phyloP scores from a whole-genome alignment of 345 rosid species.

The Boechera retrofracta region DNA sequence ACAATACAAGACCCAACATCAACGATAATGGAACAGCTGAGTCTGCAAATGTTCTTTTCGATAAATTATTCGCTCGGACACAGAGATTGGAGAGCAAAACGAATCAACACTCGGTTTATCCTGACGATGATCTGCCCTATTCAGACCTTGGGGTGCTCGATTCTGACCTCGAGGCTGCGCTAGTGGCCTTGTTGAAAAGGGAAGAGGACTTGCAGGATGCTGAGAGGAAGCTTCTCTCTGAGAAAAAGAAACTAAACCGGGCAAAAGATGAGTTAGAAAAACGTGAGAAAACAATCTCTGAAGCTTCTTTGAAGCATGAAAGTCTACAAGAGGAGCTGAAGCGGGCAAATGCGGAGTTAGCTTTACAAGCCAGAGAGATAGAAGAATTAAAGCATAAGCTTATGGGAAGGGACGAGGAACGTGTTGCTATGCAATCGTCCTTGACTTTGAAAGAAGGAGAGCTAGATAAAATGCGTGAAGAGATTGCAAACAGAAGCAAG shows the following conservation, averaged over 20 bases:
- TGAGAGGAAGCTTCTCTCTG: slow-evolving; percentile 60
- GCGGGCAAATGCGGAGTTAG: slow-evolving; percentile 57
- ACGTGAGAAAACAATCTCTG: slow-evolving; percentile 56
- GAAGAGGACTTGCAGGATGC: slow-evolving; percentile 74
- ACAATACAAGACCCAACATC: slow-evolving; percentile 48
- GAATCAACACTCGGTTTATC: slow-evolving; percentile 44
- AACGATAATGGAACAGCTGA: slow-evolving; percentile 59
- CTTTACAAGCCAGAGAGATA: slow-evolving; percentile 72
- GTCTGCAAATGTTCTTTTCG: slow-evolving; percentile 62
- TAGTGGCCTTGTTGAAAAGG: slow-evolving; percentile 65
- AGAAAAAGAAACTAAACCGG: slow-evolving; percentile 53
- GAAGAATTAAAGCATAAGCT: slow-evolving; percentile 64
- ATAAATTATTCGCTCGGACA: slow-evolving; percentile 69
- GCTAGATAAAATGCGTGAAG: slow-evolving; percentile 56
- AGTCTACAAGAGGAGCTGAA: slow-evolving; percentile 62
- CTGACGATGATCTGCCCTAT: slow-evolving; percentile 30
- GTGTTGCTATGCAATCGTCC: slow-evolving; percentile 53
- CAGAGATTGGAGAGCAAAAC: slow-evolving; percentile 64
- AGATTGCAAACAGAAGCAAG: slow-evolving; percentile 56
- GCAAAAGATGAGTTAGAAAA: slow-evolving; percentile 61
- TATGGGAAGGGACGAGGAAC: slow-evolving; percentile 60
- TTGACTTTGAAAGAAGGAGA: slow-evolving; percentile 61
- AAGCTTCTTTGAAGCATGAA: slow-evolving; percentile 62
- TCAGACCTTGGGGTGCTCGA: slow-evolving; percentile 62
- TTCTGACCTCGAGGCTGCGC: slow-evolving; percentile 68